phyloP scores from a whole-genome alignment of 2,329 filamentous ascomycete species.

The Incumbomyces lentus region DNA sequence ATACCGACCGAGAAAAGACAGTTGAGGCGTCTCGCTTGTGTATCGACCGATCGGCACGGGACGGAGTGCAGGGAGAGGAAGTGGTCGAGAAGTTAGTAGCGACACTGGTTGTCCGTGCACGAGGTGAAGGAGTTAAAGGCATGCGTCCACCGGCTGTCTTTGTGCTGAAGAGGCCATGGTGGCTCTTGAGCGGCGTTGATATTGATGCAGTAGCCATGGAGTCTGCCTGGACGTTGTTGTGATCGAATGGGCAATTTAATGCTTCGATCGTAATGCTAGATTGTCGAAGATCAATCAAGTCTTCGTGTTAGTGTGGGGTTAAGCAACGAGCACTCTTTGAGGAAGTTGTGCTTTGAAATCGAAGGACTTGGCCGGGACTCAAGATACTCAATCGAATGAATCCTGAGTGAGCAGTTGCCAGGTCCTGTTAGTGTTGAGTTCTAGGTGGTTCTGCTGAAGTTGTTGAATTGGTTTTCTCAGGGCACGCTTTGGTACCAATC shows the following conservation, averaged over 20 bases:
- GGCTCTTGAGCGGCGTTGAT: conserved; percentile 89
- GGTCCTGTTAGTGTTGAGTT: conserved; percentile 24
- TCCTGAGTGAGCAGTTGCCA: conserved; percentile 24
- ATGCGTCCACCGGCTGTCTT: conserved; percentile 91
- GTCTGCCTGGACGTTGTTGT: conserved; percentile 23
- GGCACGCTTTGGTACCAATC: conserved; percentile 23
- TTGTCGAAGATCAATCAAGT: conserved; percentile 22
- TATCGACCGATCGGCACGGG: conserved; percentile 57
- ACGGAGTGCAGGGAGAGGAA: conserved; percentile 69
- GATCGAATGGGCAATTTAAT: conserved; percentile 41
- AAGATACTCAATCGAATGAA: conserved; percentile 31
- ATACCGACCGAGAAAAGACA: conserved; percentile 60
- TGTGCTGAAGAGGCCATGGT: conserved; percentile 81
- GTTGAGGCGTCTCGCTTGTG: conserved; percentile 71
- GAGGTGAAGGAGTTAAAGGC: conserved; percentile 86
- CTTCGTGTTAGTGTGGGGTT: conserved; percentile 27
- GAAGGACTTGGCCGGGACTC: conserved; percentile 25
- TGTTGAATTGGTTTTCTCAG: conserved; percentile 27
- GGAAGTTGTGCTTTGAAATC: conserved; percentile 21
- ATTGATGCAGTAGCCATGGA: conserved; percentile 72
- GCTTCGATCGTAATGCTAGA: conserved; percentile 32
- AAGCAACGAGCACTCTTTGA: conserved; percentile 26
- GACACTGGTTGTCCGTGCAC: conserved; percentile 44
- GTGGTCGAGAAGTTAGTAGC: conserved; percentile 39
- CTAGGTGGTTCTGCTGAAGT: conserved; percentile 20